phyloP scores from a whole-genome alignment of 371 early-diverging fungal genomes.

The Saksenaea vasiformis region DNA sequence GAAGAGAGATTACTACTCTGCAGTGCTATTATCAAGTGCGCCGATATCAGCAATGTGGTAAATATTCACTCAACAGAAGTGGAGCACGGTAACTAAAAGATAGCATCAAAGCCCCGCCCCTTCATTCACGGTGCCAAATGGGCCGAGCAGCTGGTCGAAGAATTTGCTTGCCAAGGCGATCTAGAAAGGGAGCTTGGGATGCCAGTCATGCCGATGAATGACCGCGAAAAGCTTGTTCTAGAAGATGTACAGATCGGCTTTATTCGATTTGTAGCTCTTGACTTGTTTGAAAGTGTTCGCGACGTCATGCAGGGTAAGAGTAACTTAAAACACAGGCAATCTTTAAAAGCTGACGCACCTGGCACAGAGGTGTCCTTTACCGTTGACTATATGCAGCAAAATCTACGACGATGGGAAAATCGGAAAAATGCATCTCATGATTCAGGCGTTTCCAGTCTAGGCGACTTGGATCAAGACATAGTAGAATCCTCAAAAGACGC shows the following conservation, averaged over 20 bases:
- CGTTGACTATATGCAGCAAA: constrained; percentile 40
- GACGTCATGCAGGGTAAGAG: constrained; percentile 33
- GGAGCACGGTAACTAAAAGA: neutral
- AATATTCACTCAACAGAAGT: constrained; percentile 2
- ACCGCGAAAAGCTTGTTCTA: constrained; percentile 50
- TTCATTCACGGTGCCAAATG: constrained; percentile 56
- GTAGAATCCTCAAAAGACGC: neutral
- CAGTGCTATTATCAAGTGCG: constrained; percentile 79
- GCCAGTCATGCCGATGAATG: constrained; percentile 54
- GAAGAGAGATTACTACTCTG: constrained; percentile 59
- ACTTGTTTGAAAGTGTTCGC: constrained; percentile 59
- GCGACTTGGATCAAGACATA: constrained; percentile 7
- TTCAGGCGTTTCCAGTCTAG: constrained; percentile 16
- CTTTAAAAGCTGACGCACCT: neutral
- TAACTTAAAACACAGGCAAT: neutral
- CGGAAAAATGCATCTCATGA: constrained; percentile 28
- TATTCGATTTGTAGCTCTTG: constrained; percentile 68
- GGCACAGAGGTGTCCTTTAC: constrained; percentile 36
- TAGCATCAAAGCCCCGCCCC: constrained; percentile 47
- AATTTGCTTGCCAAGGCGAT: constrained; percentile 68
- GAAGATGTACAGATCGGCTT: constrained; percentile 72
- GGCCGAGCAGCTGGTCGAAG: constrained; percentile 60
- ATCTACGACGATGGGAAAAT: constrained; percentile 40
- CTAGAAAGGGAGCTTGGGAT: constrained; percentile 62
- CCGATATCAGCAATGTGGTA: constrained; percentile 80